phyloP scores from a whole-genome alignment of 441 rosid genomes.

The Erodium moschatum region DNA sequence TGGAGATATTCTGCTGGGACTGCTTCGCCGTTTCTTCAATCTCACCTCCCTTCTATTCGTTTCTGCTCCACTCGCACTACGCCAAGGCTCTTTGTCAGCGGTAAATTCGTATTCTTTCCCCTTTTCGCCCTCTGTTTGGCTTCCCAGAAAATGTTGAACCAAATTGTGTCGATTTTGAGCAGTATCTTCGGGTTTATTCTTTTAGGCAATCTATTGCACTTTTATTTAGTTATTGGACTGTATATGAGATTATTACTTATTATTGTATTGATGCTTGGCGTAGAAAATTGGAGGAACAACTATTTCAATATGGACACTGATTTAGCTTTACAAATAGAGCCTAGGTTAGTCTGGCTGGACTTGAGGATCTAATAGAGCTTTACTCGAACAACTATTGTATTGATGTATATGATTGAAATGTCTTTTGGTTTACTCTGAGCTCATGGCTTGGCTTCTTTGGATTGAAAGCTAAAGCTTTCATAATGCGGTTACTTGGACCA shows the following conservation, averaged over 20 bases:
- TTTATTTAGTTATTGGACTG: not conserved
- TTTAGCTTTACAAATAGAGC: too few species aligned
- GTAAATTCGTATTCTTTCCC: slow-evolving; percentile 24
- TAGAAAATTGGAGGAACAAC: not conserved
- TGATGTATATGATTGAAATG: too few species aligned
- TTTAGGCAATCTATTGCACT: not conserved
- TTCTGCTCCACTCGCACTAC: slow-evolving; percentile 53
- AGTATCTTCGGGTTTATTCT: not conserved
- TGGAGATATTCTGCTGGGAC: slow-evolving; percentile 25
- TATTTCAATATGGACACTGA: not conserved
- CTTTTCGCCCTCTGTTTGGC: not conserved
- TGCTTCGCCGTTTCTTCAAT: slow-evolving; percentile 24
- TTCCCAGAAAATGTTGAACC: not conserved
- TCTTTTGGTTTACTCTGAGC: not conserved
- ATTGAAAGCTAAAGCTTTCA: not conserved
- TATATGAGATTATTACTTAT: not conserved
- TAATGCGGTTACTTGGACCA: too few species aligned
- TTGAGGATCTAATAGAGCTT: too few species aligned
- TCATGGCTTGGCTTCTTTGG: not conserved
- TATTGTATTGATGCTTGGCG: not conserved
- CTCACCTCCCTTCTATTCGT: slow-evolving; percentile 22
- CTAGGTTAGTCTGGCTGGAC: too few species aligned
- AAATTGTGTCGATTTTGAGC: not conserved
- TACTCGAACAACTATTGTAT: too few species aligned
- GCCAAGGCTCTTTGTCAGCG: slow-evolving; percentile 71